Percentiles rank a stretch among this genome's conserved stretches.
Evolutionary conservation across 129 eudicot genomes (phyloP).

Genomic region (Gnaphalium uliginosum): DNA sequence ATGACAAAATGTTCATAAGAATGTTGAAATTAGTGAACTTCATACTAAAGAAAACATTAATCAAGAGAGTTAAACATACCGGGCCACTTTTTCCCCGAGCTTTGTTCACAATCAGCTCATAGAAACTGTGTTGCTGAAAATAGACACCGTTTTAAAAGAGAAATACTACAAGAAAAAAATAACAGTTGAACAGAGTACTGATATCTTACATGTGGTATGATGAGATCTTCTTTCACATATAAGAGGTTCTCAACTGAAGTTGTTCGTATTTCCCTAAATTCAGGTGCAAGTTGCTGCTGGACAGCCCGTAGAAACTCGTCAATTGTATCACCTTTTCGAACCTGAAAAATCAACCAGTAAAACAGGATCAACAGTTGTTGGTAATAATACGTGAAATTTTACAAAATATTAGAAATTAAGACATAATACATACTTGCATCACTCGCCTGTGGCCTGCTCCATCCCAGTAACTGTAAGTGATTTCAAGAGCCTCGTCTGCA

Average conservation of each 20-base stretch:
- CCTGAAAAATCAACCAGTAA: constrained; percentile 42
- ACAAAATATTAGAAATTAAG: background rate
- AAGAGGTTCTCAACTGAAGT: constrained; percentile 92
- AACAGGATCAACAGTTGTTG: background rate
- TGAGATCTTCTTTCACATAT: constrained; percentile 96
- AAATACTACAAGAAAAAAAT: background rate
- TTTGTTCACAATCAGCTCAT: constrained; percentile 90
- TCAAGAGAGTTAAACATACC: constrained; percentile 43
- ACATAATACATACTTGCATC: constrained; percentile 55
- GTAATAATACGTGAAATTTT: background rate
- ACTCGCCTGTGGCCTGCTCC: constrained; percentile 97
- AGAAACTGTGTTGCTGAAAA: constrained; percentile 97
- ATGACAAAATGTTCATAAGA: constrained; percentile 6
- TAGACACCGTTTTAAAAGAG: background rate
- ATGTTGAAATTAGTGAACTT: constrained; percentile 8
- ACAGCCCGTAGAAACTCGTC: constrained; percentile 94
- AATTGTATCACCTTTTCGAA: constrained; percentile 88
- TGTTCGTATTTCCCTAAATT: constrained; percentile 95
- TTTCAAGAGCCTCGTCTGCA: constrained; percentile 93
- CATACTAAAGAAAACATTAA: background rate
- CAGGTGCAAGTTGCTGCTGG: constrained; percentile 99
- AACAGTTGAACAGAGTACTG: background rate
- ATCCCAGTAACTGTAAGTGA: constrained; percentile 99
- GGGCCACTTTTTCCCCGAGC: constrained; percentile 99
- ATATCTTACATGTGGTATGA: constrained; percentile 86